Evolutionary conservation across 768 basidiomycete genomes (phyloP).

Genomic region (Termitomyces bulborhizus): DNA sequence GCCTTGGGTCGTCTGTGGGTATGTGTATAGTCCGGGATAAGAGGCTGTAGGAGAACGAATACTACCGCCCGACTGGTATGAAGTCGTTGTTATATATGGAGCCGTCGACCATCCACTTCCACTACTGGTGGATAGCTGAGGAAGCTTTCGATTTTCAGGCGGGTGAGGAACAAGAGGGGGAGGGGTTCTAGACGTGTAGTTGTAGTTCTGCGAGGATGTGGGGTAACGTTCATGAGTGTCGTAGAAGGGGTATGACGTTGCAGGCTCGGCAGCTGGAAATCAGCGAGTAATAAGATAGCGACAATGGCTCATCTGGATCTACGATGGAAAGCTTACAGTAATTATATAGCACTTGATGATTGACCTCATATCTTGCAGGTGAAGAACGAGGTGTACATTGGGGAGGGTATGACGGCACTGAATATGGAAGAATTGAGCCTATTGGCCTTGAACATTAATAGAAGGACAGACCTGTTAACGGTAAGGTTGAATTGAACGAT

Average conservation of each 20-base stretch:
- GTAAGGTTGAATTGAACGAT: slow-evolving; percentile 83
- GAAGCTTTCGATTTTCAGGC: slow-evolving; percentile 48
- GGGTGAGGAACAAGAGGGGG: slow-evolving; percentile 40
- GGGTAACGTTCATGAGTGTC: slow-evolving; percentile 55
- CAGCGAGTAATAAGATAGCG: slow-evolving; percentile 30
- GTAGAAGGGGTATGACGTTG: slow-evolving; percentile 42
- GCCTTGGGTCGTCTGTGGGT: slow-evolving; percentile 28
- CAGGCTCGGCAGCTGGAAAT: slow-evolving; percentile 39
- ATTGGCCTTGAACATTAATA: slow-evolving; percentile 44
- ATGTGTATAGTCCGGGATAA: slow-evolving; percentile 52
- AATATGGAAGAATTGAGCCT: slow-evolving; percentile 51
- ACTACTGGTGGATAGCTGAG: slow-evolving; percentile 44
- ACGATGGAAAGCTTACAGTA: slow-evolving; percentile 30
- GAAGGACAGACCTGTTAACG: slow-evolving; percentile 81
- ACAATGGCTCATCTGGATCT: slow-evolving; percentile 12
- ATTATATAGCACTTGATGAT: slow-evolving; percentile 40
- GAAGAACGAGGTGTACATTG: slow-evolving; percentile 60
- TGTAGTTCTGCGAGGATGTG: slow-evolving; percentile 36
- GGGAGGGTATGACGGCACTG: slow-evolving; percentile 56
- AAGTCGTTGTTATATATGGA: slow-evolving; percentile 20
- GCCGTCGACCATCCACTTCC: slow-evolving; percentile 43
- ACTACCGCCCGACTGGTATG: slow-evolving; percentile 18
- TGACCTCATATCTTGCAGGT: slow-evolving; percentile 54
- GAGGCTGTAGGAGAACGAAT: slow-evolving; percentile 63
- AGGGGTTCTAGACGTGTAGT: slow-evolving; percentile 45